Conservation (phyloP, 1,284 basidiomycete genomes). For the Microbotryum violaceum region DNA sequence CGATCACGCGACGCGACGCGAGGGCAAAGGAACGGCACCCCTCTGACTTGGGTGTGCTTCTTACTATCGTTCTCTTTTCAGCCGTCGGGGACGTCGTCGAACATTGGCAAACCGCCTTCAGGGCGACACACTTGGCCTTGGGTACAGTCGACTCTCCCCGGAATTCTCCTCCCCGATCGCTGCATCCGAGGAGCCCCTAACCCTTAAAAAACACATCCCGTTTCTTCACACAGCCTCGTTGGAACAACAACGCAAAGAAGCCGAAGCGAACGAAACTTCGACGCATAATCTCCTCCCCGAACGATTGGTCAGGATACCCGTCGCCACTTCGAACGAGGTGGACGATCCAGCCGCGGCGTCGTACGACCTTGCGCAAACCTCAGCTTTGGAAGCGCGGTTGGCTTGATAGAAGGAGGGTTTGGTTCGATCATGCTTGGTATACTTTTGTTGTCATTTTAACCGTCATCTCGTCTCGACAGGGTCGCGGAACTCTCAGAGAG, state of each 20-base stretch:
- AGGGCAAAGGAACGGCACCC: not conserved
- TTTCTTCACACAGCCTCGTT: slow-evolving; percentile 4
- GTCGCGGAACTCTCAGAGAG: too few species aligned
- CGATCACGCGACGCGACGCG: too few species aligned
- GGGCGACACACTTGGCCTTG: slow-evolving; percentile 32
- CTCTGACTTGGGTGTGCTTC: not conserved
- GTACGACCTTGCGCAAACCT: too few species aligned
- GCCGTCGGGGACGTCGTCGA: slow-evolving; percentile 34
- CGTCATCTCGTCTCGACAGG: too few species aligned
- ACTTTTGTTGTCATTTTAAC: too few species aligned
- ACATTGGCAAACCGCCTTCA: slow-evolving; percentile 36
- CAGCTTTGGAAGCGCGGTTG: too few species aligned
- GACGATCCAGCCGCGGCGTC: too few species aligned
- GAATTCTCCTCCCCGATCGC: too few species aligned
- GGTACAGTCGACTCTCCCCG: slow-evolving; percentile 6
- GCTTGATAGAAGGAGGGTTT: too few species aligned
- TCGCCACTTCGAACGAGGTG: not conserved
- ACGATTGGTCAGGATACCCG: slow-evolving; percentile 22
- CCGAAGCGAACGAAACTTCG: too few species aligned
- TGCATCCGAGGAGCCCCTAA: not conserved
- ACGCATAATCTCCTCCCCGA: slow-evolving; percentile 8
- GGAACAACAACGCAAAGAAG: too few species aligned
- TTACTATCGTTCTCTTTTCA: not conserved
- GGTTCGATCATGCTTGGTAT: too few species aligned
- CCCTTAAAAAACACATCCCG: not conserved